These are phyloP conservation scores for Tausonia pullulans DNA, from an alignment of 1,284 basidiomycete genomes.

Conservation along the genomic window DNA sequence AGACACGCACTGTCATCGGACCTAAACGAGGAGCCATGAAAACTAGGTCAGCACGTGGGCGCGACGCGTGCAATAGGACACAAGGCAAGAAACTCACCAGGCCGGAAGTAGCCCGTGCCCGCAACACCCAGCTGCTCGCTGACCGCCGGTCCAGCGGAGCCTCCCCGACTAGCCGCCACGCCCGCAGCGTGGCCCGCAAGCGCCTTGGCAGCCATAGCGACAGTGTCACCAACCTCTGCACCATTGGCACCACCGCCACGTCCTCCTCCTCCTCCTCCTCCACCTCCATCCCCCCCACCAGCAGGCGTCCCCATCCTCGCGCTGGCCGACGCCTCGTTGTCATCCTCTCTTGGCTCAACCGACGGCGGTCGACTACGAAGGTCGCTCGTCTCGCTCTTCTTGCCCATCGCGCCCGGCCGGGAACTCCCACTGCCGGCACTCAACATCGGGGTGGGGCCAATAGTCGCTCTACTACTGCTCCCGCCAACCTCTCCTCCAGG, in stretches of 20 bases:
- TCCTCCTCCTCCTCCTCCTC: constrained; percentile 16
- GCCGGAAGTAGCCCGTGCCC: constrained; percentile 85
- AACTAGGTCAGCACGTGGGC: neutral
- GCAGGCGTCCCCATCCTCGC: constrained; percentile 15
- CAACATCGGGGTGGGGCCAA: no score
- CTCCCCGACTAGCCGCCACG: neutral
- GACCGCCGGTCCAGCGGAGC: neutral
- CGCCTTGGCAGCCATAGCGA: neutral
- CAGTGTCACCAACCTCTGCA: neutral
- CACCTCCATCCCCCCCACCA: constrained; percentile 14
- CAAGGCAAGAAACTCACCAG: constrained; percentile 45
- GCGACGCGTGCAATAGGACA: no score
- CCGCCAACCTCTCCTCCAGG: no score
- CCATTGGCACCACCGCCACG: neutral
- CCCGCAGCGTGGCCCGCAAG: neutral
- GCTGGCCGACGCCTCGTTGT: constrained; percentile 25
- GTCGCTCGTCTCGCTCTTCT: neutral
- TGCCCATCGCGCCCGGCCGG: no score
- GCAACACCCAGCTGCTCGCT: constrained; percentile 57
- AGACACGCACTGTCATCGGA: constrained; percentile 50
- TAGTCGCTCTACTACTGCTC: no score
- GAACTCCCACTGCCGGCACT: no score
- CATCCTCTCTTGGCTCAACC: constrained; percentile 8
- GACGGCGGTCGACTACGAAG: constrained; percentile 16
- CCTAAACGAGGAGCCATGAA: constrained; percentile 36